Evolutionary conservation across 2,329 filamentous ascomycete genomes (phyloP), one percentile per base, ranked within the genome.

Genomic region (Colletotrichum trifolii): DNA sequence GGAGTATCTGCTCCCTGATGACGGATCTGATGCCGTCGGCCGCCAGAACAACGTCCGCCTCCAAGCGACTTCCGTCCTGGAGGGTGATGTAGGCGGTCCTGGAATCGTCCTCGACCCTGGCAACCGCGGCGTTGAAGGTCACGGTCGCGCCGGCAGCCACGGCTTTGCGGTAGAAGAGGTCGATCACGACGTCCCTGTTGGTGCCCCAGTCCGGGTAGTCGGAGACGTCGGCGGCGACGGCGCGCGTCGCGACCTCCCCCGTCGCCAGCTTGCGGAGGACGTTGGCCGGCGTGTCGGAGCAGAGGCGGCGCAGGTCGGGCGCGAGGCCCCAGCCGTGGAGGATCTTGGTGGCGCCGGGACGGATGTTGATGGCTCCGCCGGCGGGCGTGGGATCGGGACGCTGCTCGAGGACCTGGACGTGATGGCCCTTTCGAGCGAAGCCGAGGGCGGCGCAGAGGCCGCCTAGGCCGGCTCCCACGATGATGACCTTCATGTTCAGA

Each of bases 391-490:
- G 60, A 17, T 54, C 50, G 3, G 57, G 54, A n/a, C 56, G 67
- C 36, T 68, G 68, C 58, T 71, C 70, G 13, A 71, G 47, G 34
- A 71, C 67, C 12, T 53, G 35, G 4, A 71, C 65, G 2, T 60
- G 25, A 47, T 71, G 67, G 6, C 68, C 65, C 15, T 60, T 65
- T 12, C 43, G 50, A 2, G 68, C 65, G 36, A 71, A 47, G 8
- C 67, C 60, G 11, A 63, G 42, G 2, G 68, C 69, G 5, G 70
- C 69, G 39, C 62, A 70, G n/a, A 71, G 66, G 9, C 70, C 70
- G 33, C 68, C 70, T 0, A 71, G 52, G 12, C 70, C 70, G 9
- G 67, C 69, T 10, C 70, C 70, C 25, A 71, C 62, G 38, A 71
- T 68, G 55, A 71, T 61, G 52, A 70, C 52, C 36, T 67, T 61